phyloP scores from a whole-genome alignment of 2,329 filamentous ascomycete species.

The Magnaporthales sp. region DNA sequence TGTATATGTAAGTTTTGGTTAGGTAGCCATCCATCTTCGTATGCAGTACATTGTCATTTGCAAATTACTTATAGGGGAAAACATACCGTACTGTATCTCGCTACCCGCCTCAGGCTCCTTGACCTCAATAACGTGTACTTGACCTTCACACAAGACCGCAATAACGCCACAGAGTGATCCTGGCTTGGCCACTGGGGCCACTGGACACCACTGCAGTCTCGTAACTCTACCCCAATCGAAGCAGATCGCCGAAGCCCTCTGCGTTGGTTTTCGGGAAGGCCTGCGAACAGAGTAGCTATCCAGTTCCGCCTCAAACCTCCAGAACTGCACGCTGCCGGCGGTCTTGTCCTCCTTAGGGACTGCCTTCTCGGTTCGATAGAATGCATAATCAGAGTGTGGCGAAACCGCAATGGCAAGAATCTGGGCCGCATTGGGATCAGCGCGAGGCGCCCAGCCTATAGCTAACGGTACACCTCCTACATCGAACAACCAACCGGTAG shows the following conservation, averaged over 20 bases:
- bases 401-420: conserved; percentile 39
- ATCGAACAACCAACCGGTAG: conserved; percentile 44
- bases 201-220: conserved; percentile 45
- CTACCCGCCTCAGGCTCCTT: conserved; percentile 11
- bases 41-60: neutral
- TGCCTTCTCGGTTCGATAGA: conserved; percentile 27
- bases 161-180: conserved; percentile 27
- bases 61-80: neutral
- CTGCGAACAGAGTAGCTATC: conserved; percentile 22
- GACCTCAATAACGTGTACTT: conserved; percentile 38
- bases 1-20: neutral
- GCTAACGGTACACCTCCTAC: conserved; percentile 42
- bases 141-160: conserved; percentile 43
- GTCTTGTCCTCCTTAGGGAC: conserved; percentile 24
- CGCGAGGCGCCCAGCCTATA: conserved; percentile 42
- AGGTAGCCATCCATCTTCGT: conserved; percentile 9
- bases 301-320: conserved; percentile 35
- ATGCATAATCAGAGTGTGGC: conserved; percentile 41
- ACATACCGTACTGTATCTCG: conserved; percentile 1
- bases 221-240: conserved; percentile 41
- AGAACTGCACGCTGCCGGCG: conserved; percentile 41
- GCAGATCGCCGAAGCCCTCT: conserved; percentile 34
- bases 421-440: conserved; percentile 10
- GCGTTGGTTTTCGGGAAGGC: conserved; percentile 26
- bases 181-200: conserved; percentile 20